Percentiles rank a stretch among this genome's conserved stretches.
Conservation (phyloP, 768 basidiomycete species). For the Tylopilus intermedius region DNA sequence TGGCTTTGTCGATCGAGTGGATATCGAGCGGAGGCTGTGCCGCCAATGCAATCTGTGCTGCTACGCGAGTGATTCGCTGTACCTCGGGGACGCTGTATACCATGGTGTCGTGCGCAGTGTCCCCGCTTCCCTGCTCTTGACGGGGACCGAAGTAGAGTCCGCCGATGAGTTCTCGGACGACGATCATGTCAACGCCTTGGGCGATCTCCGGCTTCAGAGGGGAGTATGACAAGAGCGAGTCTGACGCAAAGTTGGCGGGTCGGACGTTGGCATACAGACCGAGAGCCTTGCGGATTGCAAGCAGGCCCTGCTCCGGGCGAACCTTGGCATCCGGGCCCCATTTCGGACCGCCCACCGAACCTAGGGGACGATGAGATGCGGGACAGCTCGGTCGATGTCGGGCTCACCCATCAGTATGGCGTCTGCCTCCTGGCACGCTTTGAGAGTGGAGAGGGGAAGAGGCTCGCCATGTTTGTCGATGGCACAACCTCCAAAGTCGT, state of each 20-base stretch:
- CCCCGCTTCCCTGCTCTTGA: conserved; percentile 72
- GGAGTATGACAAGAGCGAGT: conserved; percentile 79
- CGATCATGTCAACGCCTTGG: conserved; percentile 83
- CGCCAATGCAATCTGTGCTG: conserved; percentile 84
- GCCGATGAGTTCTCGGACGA: conserved; percentile 93
- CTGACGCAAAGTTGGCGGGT: conserved; percentile 91
- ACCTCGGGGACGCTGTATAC: conserved; percentile 90
- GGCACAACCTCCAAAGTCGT: conserved; percentile 88
- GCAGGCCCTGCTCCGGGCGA: conserved; percentile 89
- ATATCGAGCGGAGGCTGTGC: conserved; percentile 81
- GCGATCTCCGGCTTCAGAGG: conserved; percentile 86
- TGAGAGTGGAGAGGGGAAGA: conserved; percentile 76
- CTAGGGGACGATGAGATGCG: conserved; percentile 37
- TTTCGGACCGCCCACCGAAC: conserved; percentile 97
- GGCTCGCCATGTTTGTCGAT: conserved; percentile 88
- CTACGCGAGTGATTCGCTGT: conserved; percentile 91
- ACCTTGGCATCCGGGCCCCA: conserved; percentile 90
- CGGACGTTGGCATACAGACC: conserved; percentile 98
- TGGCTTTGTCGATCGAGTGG: conserved; percentile 97
- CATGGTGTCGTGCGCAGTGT: conserved; percentile 88
- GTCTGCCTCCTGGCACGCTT: conserved; percentile 89
- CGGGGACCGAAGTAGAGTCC: conserved; percentile 94
- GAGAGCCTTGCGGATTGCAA: conserved; percentile 83
- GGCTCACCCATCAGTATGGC: conserved; percentile 88
- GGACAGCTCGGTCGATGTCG: background rate